phyloP scores from a whole-genome alignment of 805 yeast genomes.

The Zygotorulaspora florentina region DNA sequence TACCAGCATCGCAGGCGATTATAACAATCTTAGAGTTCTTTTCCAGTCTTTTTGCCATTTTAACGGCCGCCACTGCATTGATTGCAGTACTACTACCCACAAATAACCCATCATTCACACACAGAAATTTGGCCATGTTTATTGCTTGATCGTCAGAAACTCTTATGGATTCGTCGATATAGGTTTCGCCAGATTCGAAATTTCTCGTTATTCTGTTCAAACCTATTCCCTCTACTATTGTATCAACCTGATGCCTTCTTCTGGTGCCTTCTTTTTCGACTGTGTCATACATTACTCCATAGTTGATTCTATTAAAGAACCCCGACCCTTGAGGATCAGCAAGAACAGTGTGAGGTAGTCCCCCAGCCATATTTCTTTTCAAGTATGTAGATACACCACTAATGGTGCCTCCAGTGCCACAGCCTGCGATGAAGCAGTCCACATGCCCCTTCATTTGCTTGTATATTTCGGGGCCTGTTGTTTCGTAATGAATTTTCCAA shows the following conservation, averaged over 20 bases:
- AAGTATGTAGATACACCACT: conserved; percentile 83
- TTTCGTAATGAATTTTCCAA: conserved; percentile 75
- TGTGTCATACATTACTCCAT: conserved; percentile 88
- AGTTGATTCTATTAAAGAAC: conserved; percentile 73
- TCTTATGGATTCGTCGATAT: conserved; percentile 72
- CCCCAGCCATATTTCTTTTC: conserved; percentile 43
- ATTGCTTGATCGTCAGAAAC: conserved; percentile 79
- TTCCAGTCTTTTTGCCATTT: conserved; percentile 45
- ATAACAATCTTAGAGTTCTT: conserved; percentile 72
- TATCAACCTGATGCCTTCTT: conserved; percentile 94
- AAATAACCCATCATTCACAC: conserved; percentile 82
- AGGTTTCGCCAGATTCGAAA: conserved; percentile 63
- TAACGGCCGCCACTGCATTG: conserved; percentile 84
- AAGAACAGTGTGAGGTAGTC: conserved; percentile 48
- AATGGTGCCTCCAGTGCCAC: conserved; percentile 97
- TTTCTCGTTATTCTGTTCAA: conserved; percentile 81
- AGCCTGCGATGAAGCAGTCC: conserved; percentile 81
- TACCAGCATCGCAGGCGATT: conserved; percentile 88
- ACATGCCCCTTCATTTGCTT: conserved; percentile 59
- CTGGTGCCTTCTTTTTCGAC: conserved; percentile 91
- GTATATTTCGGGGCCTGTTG: conserved; percentile 94
- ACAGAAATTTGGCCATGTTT: conserved; percentile 80
- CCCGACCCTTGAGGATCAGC: conserved; percentile 99
- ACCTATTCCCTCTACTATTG: conserved; percentile 91
- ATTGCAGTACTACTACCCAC: conserved; percentile 93